These are phyloP conservation scores for Plectosphaerella plurivora DNA, from an alignment of 2,329 filamentous ascomycete species.

Conservation along the genomic window DNA sequence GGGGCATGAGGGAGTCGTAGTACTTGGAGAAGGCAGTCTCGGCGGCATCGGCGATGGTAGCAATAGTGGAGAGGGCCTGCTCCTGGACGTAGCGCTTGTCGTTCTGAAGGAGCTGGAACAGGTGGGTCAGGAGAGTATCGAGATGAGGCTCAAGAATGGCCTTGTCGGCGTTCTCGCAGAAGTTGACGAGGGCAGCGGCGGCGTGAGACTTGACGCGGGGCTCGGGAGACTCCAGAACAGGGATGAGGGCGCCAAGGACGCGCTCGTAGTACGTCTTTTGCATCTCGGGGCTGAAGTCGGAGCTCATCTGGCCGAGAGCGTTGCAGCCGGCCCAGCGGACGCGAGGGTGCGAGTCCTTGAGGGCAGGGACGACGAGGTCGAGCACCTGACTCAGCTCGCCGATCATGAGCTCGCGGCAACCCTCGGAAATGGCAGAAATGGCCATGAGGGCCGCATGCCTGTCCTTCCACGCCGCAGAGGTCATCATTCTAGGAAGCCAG, in stretches of 20 bases:
- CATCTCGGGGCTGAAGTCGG: conserved; percentile 97
- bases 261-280: conserved; percentile 89
- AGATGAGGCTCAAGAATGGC: conserved; percentile 87
- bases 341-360: conserved; percentile 85
- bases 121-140: conserved; percentile 76
- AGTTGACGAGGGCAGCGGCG: conserved; percentile 96
- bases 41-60: conserved; percentile 96
- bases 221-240: conserved; percentile 84
- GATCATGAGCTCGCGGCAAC: conserved; percentile 92
- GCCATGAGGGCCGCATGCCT: conserved; percentile 97
- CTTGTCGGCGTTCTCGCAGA: conserved; percentile 97
- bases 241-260: conserved; percentile 86
- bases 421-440: conserved; percentile 96
- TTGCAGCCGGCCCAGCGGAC: conserved; percentile 98
- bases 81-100: conserved; percentile 96
- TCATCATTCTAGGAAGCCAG: conserved; percentile 98
- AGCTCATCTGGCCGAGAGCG: conserved; percentile 99
- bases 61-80: conserved; percentile 94
- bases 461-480: conserved; percentile 89
- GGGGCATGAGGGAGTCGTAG: conserved; percentile 92
- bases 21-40: conserved; percentile 93
- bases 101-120: conserved; percentile 84
- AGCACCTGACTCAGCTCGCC: conserved; percentile 91
- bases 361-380: conserved; percentile 86
- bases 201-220: conserved; percentile 95